Conservation (phyloP, 2,329 filamentous ascomycete species). For the Penicillium sp. region DNA sequence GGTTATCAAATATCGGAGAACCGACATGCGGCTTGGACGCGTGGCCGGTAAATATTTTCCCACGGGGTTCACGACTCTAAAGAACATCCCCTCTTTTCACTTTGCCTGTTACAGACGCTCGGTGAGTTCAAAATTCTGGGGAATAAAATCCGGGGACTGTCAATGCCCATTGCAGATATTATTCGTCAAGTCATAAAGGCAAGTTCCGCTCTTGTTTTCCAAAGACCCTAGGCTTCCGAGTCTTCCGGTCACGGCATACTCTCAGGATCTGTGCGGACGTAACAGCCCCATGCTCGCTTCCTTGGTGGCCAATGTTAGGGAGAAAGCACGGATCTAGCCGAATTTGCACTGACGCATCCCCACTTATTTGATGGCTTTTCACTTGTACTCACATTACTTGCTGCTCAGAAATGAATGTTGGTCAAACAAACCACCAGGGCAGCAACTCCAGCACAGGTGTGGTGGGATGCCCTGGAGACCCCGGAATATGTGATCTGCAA, state of each 20-base stretch:
- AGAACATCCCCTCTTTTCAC: not conserved
- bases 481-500: no score
- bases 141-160: slow-evolving; percentile 15
- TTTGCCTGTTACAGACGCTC: slow-evolving; percentile 18
- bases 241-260: not conserved
- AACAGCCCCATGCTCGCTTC: not conserved
- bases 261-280: not conserved
- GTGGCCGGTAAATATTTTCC: slow-evolving; percentile 9
- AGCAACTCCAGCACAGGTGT: no score
- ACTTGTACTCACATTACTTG: not conserved
- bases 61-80: slow-evolving; percentile 8
- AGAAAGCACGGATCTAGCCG: not conserved
- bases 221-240: not conserved
- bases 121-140: slow-evolving; percentile 13
- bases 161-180: not conserved
- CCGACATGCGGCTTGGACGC: slow-evolving; percentile 14
- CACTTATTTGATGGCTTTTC: not conserved
- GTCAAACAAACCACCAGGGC: no score
- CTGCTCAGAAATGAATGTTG: no score
- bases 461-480: no score
- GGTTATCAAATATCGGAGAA: slow-evolving; percentile 10
- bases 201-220: not conserved
- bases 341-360: not conserved
- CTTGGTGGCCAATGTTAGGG: not conserved
- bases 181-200: not conserved